phyloP scores from a whole-genome alignment of 140 eudicot species.

The Senecio squalidus region DNA sequence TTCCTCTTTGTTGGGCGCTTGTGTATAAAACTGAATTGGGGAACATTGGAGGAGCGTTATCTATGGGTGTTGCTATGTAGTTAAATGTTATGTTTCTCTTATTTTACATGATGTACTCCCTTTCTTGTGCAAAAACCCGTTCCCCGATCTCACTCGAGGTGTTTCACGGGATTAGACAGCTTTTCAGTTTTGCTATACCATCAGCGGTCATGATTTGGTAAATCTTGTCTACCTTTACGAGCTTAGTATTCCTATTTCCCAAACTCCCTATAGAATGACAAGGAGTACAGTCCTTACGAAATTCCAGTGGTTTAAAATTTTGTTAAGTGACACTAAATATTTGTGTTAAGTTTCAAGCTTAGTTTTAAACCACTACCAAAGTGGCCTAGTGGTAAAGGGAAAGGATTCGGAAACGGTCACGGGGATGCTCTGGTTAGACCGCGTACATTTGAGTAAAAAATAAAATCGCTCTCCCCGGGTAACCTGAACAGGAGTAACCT shows the following conservation, averaged over 20 bases:
- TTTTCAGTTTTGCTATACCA: background rate
- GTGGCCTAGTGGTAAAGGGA: too few relatives aligned
- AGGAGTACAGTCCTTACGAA: too few relatives aligned
- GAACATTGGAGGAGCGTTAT: constrained; percentile 28
- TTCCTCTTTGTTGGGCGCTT: constrained; percentile 27
- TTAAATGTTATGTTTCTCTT: constrained; percentile 13
- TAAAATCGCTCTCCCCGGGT: too few relatives aligned
- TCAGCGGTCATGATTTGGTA: constrained; percentile 16
- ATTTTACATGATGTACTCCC: constrained; percentile 9
- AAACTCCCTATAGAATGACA: too few relatives aligned
- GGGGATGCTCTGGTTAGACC: too few relatives aligned
- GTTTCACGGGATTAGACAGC: background rate
- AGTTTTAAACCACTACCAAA: too few relatives aligned
- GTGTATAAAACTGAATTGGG: constrained; percentile 17
- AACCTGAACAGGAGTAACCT: too few relatives aligned
- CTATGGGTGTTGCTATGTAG: constrained; percentile 20
- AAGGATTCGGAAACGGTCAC: too few relatives aligned
- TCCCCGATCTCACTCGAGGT: background rate
- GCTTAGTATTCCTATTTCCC: too few relatives aligned
- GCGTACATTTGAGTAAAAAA: too few relatives aligned
- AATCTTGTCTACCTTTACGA: background rate
- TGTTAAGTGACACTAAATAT: background rate
- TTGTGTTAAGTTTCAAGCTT: background rate
- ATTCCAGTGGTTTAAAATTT: background rate
- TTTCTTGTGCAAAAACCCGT: constrained; percentile 1